Evolutionary conservation across 78 protist species (phyloP).

Genomic region (slime mould (Dictyostelium discoideum)): DNA sequence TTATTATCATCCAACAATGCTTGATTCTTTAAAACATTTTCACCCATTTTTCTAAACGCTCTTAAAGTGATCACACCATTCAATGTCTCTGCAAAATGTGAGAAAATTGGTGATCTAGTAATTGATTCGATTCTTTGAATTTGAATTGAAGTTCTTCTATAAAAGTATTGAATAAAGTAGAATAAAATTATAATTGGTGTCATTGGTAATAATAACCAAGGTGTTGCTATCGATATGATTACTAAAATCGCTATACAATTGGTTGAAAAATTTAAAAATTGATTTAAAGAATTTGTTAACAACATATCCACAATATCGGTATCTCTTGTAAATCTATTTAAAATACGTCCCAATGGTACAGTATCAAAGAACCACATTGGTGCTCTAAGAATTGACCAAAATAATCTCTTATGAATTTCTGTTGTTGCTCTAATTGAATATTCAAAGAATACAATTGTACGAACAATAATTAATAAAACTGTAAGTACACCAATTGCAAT

Average conservation of each 20-base stretch:
- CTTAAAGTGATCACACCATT: constrained; percentile 70
- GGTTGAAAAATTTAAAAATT: constrained; percentile 23
- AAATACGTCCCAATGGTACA: constrained; percentile 98
- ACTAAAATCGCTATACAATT: constrained; percentile 22
- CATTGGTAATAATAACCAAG: constrained; percentile 32
- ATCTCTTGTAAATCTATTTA: constrained; percentile 96
- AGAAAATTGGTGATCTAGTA: constrained; percentile 88
- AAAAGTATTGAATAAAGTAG: constrained; percentile 45
- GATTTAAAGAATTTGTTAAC: constrained; percentile 14
- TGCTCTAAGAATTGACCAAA: constrained; percentile 41
- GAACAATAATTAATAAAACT: background rate
- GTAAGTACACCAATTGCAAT: constrained; percentile 37
- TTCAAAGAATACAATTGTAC: constrained; percentile 13
- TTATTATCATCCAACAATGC: constrained; percentile 8
- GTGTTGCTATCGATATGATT: constrained; percentile 20
- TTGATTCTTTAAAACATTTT: background rate
- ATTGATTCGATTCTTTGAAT: constrained; percentile 88
- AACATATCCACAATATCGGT: constrained; percentile 72
- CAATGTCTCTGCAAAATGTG: constrained; percentile 86
- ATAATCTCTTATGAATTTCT: constrained; percentile 8
- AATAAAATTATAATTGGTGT: constrained; percentile 27
- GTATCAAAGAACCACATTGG: constrained; percentile 98
- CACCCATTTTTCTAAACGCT: constrained; percentile 31
- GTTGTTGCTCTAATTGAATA: constrained; percentile 4
- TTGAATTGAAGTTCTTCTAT: constrained; percentile 71